Evolutionary conservation across 2,329 filamentous ascomycete species (phyloP).

Genomic region (Fusarium virguliforme): DNA sequence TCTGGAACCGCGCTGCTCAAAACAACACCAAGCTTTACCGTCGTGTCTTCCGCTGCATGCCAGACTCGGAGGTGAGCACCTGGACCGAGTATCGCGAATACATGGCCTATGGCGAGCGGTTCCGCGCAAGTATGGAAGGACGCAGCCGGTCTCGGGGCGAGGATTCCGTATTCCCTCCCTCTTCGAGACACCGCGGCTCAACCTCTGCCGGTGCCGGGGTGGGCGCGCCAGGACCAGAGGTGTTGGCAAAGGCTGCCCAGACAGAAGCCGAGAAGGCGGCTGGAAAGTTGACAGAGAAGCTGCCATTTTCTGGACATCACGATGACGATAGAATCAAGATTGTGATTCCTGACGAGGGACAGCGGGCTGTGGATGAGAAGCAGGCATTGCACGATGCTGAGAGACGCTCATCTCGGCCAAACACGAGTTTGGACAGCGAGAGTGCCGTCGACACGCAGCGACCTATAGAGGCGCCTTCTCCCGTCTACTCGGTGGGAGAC

Average conservation of each 20-base stretch:
- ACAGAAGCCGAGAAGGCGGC: slow-evolving; percentile 56
- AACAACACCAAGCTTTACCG: slow-evolving; percentile 98
- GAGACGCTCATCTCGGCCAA: slow-evolving; percentile 32
- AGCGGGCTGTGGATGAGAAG: slow-evolving; percentile 61
- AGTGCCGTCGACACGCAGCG: slow-evolving; percentile 42
- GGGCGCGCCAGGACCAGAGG: slow-evolving; percentile 60
- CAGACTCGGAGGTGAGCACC: slow-evolving; percentile 91
- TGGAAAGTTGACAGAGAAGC: slow-evolving; percentile 52
- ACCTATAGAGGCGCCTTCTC: slow-evolving; percentile 59
- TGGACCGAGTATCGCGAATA: slow-evolving; percentile 96
- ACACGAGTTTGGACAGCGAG: slow-evolving; percentile 49
- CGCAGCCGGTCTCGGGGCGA: slow-evolving; percentile 65
- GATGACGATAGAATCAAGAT: slow-evolving; percentile 55
- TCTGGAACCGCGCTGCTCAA: slow-evolving; percentile 88
- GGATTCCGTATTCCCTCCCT: slow-evolving; percentile 64
- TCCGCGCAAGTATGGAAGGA: slow-evolving; percentile 77
- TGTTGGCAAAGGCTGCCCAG: slow-evolving; percentile 56
- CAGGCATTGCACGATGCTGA: slow-evolving; percentile 51
- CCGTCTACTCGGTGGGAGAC: slow-evolving; percentile 61
- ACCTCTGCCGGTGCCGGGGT: slow-evolving; percentile 60
- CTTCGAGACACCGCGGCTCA: slow-evolving; percentile 53
- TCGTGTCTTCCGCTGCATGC: slow-evolving; percentile 96
- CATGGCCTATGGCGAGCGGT: slow-evolving; percentile 81
- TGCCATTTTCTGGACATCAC: slow-evolving; percentile 34
- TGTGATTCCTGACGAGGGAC: slow-evolving; percentile 53